phyloP scores from a whole-genome alignment of 306 rosid species.

The Lathyrus oleraceus region DNA sequence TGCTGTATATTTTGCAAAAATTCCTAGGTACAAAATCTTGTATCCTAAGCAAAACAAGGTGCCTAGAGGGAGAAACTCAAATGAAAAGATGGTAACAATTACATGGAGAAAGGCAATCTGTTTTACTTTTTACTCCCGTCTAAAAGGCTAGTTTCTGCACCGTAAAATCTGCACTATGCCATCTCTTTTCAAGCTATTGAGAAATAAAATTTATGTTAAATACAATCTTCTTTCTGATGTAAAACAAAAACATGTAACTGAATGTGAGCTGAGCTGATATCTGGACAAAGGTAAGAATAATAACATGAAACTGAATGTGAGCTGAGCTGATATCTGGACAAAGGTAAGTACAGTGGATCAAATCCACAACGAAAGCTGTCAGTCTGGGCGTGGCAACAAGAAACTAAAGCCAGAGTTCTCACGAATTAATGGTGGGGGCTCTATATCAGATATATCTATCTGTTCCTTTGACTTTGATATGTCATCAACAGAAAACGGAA shows the following conservation, averaged over 20 bases:
- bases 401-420: slow-evolving; percentile 64
- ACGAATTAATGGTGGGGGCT: slow-evolving; percentile 52
- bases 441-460: slow-evolving; percentile 52
- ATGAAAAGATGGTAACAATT: slow-evolving; percentile 10
- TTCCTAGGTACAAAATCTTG: slow-evolving; percentile 42
- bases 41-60: slow-evolving; percentile 23
- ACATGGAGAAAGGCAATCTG: slow-evolving; percentile 12
- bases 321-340: not conserved
- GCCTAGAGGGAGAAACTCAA: slow-evolving; percentile 19
- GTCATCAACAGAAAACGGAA: slow-evolving; percentile 68
- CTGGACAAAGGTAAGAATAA: not conserved
- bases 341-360: slow-evolving; percentile 15
- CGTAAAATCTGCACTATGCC: slow-evolving; percentile 25
- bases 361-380: slow-evolving; percentile 34
- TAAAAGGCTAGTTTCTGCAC: slow-evolving; percentile 35
- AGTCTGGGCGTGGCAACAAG: slow-evolving; percentile 54
- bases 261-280: slow-evolving; percentile 2
- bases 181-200: slow-evolving; percentile 27
- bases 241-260: slow-evolving; percentile 21
- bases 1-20: slow-evolving; percentile 5
- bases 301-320: slow-evolving; percentile 7
- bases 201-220: slow-evolving; percentile 27
- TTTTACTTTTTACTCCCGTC: slow-evolving; percentile 1
- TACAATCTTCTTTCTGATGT: slow-evolving; percentile 33
- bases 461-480: slow-evolving; percentile 60